Base-by-base conservation (phyloP, 2,329 filamentous ascomycete genomes). In the Ceratocystis huliohia region DNA sequence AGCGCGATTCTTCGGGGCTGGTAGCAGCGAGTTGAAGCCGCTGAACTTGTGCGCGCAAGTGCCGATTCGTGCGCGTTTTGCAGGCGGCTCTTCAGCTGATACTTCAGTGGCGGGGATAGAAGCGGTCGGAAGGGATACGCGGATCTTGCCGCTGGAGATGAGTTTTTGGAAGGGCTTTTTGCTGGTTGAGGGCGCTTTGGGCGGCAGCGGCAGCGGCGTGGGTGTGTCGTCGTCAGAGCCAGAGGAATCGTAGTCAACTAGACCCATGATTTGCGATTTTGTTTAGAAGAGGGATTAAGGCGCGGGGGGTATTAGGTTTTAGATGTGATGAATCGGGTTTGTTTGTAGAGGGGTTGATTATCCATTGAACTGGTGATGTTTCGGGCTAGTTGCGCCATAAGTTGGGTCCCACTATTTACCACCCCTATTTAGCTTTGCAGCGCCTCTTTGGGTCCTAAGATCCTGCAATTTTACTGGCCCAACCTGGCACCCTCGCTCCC, bases 21-120 rank as follows among this genome's bases (percentile, higher is more conserved):
- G 93, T 22, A 97, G 81, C 70, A 96, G 85, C 1, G 91, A 86
- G 74, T 93, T 94, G 78, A 96, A 94, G 1, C 87, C 88, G 64
- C 88, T 82, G 71, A 96, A 92, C 3, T 82, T 81, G 33, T 85
- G 84, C 2, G 82, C 82, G 6, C 86, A 84, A 2, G 82, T 82
- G 6, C 76, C 73, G 1, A 83, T 83, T 63, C 85, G 85, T 20
- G 83, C 80, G 68, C 87, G 86, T 74, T 96, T 96, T 0, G 87
- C 80, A 0, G 88, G 87, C 0, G 87, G 87, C 28, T 68, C 44
- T 22, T 68, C 67, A 30, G 73, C 75, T 33, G 73, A 71, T n/a
- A 66, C 65, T 25, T 70, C 22, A 46, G 67, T 66, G 30, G 69
- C 20, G 30, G 79, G 79, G 30, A 81, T 79, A 65, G 74, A 75